These are phyloP conservation scores for Sporothrix pseudoabietina DNA, from an alignment of 2,329 filamentous ascomycete genomes.

Conservation along the genomic window DNA sequence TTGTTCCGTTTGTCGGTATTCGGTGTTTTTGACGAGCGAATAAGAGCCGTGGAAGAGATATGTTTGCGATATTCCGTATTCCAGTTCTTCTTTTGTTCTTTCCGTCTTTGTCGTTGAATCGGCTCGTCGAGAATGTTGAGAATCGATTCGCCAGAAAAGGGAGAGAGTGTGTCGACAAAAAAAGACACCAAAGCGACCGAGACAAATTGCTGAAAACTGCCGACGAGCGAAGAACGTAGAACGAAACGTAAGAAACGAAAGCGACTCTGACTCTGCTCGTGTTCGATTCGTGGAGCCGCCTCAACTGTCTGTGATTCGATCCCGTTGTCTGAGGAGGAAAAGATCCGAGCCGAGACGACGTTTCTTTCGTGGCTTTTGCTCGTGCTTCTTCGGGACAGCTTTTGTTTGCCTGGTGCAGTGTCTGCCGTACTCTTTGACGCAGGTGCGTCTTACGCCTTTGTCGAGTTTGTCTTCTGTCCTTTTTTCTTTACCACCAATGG, in stretches of 20 bases:
- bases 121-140: neutral
- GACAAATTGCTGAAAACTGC: neutral
- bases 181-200: neutral
- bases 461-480: neutral
- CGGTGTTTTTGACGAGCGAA: neutral
- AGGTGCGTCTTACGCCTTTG: neutral
- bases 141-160: neutral
- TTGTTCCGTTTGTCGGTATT: neutral
- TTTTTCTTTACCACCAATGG: neutral
- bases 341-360: slow-evolving; percentile 1
- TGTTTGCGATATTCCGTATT: neutral
- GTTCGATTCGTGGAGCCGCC: neutral
- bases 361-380: neutral
- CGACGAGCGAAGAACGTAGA: neutral
- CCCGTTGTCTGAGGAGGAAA: neutral
- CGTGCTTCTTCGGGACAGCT: neutral
- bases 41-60: neutral
- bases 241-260: neutral
- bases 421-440: neutral
- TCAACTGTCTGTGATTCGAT: neutral
- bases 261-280: neutral
- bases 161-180: neutral
- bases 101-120: neutral
- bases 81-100: neutral
- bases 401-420: neutral